phyloP scores from a whole-genome alignment of 495 filamentous ascomycete species.

The Xylaria cubensis region DNA sequence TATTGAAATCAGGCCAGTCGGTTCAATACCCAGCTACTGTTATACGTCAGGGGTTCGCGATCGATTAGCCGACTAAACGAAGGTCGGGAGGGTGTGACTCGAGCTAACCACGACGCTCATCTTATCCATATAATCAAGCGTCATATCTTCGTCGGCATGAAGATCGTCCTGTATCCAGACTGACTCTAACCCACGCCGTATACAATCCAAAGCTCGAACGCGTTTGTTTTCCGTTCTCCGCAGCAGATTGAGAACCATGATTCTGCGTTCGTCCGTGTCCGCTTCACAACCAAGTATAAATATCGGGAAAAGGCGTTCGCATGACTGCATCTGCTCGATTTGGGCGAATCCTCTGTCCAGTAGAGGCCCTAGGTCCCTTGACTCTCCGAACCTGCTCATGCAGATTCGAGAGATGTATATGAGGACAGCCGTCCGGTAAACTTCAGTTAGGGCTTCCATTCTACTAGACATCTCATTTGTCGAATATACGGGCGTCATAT shows the following conservation, averaged over 20 bases:
- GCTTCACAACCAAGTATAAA: slow-evolving; percentile 51
- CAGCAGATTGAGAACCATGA: slow-evolving; percentile 41
- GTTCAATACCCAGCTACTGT: not conserved
- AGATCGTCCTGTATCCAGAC: slow-evolving; percentile 50
- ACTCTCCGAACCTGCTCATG: slow-evolving; percentile 31
- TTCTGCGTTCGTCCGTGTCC: slow-evolving; percentile 42
- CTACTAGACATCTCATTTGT: not conserved
- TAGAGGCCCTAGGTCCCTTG: slow-evolving; percentile 29
- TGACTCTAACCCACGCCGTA: slow-evolving; percentile 40
- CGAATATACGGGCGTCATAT: slow-evolving; percentile 8
- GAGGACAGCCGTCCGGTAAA: slow-evolving; percentile 42
- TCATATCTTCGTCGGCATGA: slow-evolving; percentile 29
- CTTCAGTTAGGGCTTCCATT: slow-evolving; percentile 31
- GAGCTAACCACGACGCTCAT: slow-evolving; percentile 40
- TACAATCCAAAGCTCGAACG: slow-evolving; percentile 36
- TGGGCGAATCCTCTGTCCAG: slow-evolving; percentile 37
- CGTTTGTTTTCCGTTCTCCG: slow-evolving; percentile 36
- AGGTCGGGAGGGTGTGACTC: slow-evolving; percentile 40
- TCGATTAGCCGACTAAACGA: slow-evolving; percentile 28
- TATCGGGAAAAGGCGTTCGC: slow-evolving; percentile 45
- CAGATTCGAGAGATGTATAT: slow-evolving; percentile 43
- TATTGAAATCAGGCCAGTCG: not conserved
- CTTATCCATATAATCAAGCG: slow-evolving; percentile 40
- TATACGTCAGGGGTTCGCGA: not conserved
- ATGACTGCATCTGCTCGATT: slow-evolving; percentile 33